Conservation (phyloP, 225 moss, liverwort and hornwort genomes). For the Pseudisothecium myosuroides region DNA sequence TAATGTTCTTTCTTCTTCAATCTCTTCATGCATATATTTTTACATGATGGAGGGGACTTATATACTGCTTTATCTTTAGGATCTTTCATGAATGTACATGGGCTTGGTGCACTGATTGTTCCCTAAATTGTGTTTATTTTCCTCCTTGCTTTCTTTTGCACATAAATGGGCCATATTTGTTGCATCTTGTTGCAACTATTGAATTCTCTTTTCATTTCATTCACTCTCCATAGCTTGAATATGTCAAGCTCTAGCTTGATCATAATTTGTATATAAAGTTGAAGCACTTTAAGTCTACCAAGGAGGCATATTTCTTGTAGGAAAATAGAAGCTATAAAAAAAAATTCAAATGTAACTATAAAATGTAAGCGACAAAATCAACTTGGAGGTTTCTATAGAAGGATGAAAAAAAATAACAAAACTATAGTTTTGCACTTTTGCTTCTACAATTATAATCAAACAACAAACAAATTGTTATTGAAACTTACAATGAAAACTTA, state of each 20-base stretch:
- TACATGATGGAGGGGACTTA: background rate
- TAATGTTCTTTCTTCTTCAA: background rate
- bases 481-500: background rate
- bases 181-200: background rate
- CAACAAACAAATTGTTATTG: background rate
- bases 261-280: background rate
- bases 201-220: background rate
- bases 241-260: fast-evolving
- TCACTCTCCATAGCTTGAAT: background rate
- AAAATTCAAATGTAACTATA: background rate
- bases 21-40: background rate
- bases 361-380: background rate
- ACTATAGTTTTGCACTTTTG: too few species aligned
- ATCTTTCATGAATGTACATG: fast-evolving
- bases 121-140: background rate
- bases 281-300: fast-evolving
- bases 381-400: fast-evolving
- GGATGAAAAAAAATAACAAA: background rate
- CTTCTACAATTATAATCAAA: background rate
- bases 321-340: background rate
- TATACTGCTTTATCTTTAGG: background rate
- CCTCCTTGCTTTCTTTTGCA: background rate
- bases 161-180: background rate
- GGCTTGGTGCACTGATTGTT: too few species aligned
- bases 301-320: background rate